Conservation (phyloP, 352 stramenopile species). For the Phytophthora citricola region DNA sequence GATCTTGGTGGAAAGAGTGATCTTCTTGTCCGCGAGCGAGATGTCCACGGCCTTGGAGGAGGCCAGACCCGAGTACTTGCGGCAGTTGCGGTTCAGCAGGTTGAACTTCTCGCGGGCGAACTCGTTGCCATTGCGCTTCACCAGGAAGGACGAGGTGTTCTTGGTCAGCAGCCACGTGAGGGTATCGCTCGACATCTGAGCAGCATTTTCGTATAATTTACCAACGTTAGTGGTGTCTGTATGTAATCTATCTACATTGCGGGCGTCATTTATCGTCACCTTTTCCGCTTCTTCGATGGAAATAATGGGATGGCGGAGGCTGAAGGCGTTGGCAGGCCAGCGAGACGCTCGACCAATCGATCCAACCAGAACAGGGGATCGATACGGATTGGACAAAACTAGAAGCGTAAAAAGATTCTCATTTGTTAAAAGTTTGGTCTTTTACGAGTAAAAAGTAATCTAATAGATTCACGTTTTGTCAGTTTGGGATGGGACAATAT, state of each 20-base stretch:
- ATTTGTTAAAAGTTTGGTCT: conserved; percentile 3
- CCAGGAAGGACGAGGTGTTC: conserved; percentile 96
- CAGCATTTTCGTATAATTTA: not conserved
- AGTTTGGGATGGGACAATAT: not conserved
- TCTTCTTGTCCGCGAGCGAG: conserved; percentile 87
- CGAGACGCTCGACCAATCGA: conserved; percentile 80
- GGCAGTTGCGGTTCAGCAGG: conserved; percentile 94
- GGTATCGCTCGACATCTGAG: conserved; percentile 91
- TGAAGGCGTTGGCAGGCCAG: conserved; percentile 20
- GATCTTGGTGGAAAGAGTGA: conserved; percentile 87
- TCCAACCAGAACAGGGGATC: conserved; percentile 25
- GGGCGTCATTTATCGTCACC: conserved; percentile 26
- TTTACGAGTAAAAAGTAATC: conserved; percentile 18
- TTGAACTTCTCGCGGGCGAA: conserved; percentile 97
- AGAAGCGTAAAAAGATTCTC: not conserved
- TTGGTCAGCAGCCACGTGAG: conserved; percentile 97
- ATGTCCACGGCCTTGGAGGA: conserved; percentile 95
- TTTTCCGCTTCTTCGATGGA: conserved; percentile 85
- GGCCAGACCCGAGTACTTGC: conserved; percentile 97
- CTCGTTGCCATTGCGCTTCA: conserved; percentile 92
- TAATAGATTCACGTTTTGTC: not conserved
- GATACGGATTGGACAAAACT: conserved; percentile 5
- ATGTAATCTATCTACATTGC: conserved; percentile 4
- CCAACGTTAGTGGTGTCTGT: not conserved
- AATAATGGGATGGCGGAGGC: conserved; percentile 78